phyloP scores from a whole-genome alignment of 176 grass and related monocot genomes.

The Neostapfia colusana region DNA sequence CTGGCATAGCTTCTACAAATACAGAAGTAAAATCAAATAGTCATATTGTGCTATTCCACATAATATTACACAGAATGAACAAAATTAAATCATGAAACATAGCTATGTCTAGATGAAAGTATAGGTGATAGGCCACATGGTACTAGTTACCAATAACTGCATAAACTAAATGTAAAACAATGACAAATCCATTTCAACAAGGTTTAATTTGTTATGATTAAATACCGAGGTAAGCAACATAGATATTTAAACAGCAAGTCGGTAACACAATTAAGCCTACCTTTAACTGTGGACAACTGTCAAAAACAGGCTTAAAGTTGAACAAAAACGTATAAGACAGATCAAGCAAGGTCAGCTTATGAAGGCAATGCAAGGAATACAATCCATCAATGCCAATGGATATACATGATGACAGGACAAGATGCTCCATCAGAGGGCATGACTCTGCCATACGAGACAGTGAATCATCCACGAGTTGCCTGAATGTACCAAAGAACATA shows the following conservation, averaged over 20 bases:
- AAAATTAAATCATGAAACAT: too few species aligned
- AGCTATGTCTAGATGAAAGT: not conserved
- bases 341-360: conserved; percentile 73
- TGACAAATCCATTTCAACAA: not conserved
- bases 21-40: too few species aligned
- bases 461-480: conserved; percentile 80
- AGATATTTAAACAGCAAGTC: not conserved
- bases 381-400: conserved; percentile 62
- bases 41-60: too few species aligned
- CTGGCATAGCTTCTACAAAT: too few species aligned
- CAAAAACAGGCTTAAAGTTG: conserved; percentile 84
- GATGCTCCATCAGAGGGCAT: conserved; percentile 69
- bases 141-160: not conserved
- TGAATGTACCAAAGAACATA: conserved; percentile 47
- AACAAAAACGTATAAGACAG: conserved; percentile 96
- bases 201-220: not conserved
- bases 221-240: not conserved
- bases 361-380: conserved; percentile 81
- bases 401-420: conserved; percentile 83
- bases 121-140: not conserved
- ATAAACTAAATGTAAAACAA: not conserved
- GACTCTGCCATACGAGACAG: conserved; percentile 56
- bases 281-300: conserved; percentile 77
- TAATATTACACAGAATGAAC: too few species aligned
- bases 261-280: conserved; percentile 38